These are phyloP conservation scores for Yarrowia sp. DNA, from an alignment of 805 yeast species.

Conservation along the genomic window DNA sequence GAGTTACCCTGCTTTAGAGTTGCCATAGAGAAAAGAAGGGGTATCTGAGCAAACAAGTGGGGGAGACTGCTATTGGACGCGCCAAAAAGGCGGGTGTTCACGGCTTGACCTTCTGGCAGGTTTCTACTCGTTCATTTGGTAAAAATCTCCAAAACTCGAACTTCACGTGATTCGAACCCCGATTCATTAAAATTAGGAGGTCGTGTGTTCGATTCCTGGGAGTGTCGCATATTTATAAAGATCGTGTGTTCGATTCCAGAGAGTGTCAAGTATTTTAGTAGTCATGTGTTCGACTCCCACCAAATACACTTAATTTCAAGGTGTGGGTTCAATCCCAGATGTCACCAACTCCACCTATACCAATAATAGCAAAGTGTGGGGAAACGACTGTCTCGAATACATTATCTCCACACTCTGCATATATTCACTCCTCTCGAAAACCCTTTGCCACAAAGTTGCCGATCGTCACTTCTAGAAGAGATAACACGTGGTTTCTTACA, in stretches of 20 bases:
- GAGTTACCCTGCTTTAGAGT: conserved; percentile 36
- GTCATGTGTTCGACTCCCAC: too few species aligned
- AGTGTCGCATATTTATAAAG: too few species aligned
- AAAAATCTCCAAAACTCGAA: not conserved
- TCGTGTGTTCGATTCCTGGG: not conserved
- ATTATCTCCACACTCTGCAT: not conserved
- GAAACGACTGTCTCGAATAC: not conserved
- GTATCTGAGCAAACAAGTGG: not conserved
- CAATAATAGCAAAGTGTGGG: not conserved
- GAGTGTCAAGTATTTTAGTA: too few species aligned
- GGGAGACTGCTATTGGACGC: too few species aligned
- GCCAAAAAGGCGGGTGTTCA: not conserved
- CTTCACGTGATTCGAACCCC: conserved; percentile 23
- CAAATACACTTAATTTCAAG: too few species aligned
- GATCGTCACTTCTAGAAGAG: not conserved
- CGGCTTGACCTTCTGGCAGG: too few species aligned
- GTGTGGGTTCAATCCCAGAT: too few species aligned
- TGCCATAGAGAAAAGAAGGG: not conserved
- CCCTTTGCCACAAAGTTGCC: too few species aligned
- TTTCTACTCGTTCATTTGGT: too few species aligned
- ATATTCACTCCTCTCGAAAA: too few species aligned
- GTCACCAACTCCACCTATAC: not conserved
- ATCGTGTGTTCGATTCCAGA: too few species aligned
- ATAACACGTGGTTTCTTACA: not conserved
- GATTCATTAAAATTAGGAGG: conserved; percentile 3